phyloP scores from a whole-genome alignment of 2,329 filamentous ascomycete genomes.

The Alternaria sp. region DNA sequence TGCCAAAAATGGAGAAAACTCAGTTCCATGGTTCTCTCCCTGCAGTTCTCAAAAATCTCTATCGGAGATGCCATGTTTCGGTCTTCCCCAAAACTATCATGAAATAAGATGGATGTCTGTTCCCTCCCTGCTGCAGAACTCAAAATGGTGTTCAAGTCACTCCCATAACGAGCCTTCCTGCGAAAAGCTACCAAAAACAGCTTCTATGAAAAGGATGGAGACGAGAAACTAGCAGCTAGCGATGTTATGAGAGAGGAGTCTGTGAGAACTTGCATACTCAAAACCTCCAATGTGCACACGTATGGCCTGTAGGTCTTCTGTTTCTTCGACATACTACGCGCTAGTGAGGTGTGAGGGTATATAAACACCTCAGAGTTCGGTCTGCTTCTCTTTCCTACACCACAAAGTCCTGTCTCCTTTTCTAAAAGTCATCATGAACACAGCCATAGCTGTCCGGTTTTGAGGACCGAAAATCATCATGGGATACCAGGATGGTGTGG shows the following conservation, averaged over 20 bases:
- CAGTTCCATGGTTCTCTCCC: background rate
- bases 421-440: background rate
- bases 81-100: too few species aligned
- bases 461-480: background rate
- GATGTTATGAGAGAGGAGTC: fast-evolving
- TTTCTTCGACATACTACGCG: fast-evolving
- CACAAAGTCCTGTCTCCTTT: background rate
- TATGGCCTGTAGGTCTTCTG: too few species aligned
- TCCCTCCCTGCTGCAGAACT: background rate
- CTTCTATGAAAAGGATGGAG: fast-evolving
- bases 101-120: too few species aligned
- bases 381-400: background rate
- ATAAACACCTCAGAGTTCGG: background rate
- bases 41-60: background rate
- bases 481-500: fast-evolving
- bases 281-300: too few species aligned
- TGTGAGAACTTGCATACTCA: background rate
- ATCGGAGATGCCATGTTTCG: too few species aligned
- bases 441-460: background rate
- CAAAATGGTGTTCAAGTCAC: fast-evolving
- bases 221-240: background rate
- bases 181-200: background rate
- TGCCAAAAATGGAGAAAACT: background rate
- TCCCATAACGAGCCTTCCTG: background rate
- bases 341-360: background rate